A percentile compares a stretch with the other conserved stretches of the same genome.
These are phyloP conservation scores for Tilletia caries DNA, from an alignment of 1,284 basidiomycete genomes.

Conservation along the genomic window DNA sequence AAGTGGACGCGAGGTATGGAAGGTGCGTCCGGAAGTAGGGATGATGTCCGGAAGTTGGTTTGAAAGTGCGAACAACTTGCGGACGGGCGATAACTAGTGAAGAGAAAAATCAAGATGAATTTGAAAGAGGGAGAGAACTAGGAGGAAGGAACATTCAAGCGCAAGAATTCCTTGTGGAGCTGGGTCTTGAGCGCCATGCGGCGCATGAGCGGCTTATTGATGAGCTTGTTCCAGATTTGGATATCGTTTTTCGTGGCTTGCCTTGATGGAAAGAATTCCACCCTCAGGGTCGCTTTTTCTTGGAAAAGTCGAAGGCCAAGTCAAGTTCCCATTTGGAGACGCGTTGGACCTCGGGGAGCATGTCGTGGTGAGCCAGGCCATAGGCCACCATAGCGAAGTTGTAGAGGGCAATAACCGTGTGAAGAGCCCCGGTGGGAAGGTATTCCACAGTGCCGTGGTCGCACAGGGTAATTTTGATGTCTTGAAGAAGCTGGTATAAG, in stretches of 20 bases:
- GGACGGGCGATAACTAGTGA: too few relatives aligned
- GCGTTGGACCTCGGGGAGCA: not conserved
- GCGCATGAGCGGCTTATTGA: not conserved
- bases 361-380: not conserved
- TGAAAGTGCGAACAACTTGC: too few relatives aligned
- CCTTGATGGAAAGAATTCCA: not conserved
- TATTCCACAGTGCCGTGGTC: not conserved
- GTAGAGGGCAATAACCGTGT: not conserved
- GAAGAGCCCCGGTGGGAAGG: not conserved
- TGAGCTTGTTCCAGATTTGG: not conserved
- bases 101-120: not conserved
- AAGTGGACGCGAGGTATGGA: too few relatives aligned
- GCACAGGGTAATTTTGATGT: not conserved
- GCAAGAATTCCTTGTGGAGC: not conserved
- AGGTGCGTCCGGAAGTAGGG: too few relatives aligned
- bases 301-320: not conserved
- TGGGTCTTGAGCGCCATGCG: not conserved
- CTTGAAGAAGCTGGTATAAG: not conserved
- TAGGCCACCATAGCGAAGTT: constrained; percentile 2
- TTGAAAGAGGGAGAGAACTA: not conserved
- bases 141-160: not conserved
- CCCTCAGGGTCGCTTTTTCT: not conserved
- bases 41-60: too few relatives aligned
- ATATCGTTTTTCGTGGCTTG: not conserved
- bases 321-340: constrained; percentile 1